These are phyloP conservation scores for Westerdykella ornata DNA, from an alignment of 2,329 filamentous ascomycete species.

Conservation along the genomic window DNA sequence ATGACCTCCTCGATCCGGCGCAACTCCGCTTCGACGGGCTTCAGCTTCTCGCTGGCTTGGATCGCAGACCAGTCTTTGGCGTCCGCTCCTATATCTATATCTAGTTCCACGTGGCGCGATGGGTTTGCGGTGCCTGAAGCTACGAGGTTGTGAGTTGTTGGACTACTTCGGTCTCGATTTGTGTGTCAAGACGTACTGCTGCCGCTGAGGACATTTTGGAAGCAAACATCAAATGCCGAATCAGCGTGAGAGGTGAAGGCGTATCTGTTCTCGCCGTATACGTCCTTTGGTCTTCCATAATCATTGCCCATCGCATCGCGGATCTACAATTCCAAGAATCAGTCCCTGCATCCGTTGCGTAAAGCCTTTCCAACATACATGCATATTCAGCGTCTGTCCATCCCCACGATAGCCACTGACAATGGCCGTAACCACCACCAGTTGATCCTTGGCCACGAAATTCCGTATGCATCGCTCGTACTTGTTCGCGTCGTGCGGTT, in stretches of 20 bases:
- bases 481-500: slow-evolving; percentile 54
- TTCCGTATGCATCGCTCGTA: slow-evolving; percentile 91
- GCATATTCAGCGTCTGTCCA: slow-evolving; percentile 89
- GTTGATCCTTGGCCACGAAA: slow-evolving; percentile 83
- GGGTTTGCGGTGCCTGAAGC: slow-evolving; percentile 42
- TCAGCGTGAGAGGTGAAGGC: slow-evolving; percentile 91
- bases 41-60: slow-evolving; percentile 93
- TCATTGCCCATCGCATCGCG: slow-evolving; percentile 93
- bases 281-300: slow-evolving; percentile 84
- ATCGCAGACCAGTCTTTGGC: slow-evolving; percentile 98
- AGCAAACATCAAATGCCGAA: slow-evolving; percentile 92
- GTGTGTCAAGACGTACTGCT: slow-evolving; percentile 31
- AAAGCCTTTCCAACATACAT: slow-evolving; percentile 55
- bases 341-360: slow-evolving; percentile 2
- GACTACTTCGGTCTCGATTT: background rate
- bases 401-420: slow-evolving; percentile 81
- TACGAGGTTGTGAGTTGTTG: slow-evolving; percentile 9
- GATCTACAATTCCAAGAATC: slow-evolving; percentile 55
- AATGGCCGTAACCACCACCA: slow-evolving; percentile 91
- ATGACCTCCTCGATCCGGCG: slow-evolving; percentile 88
- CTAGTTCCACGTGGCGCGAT: slow-evolving; percentile 73
- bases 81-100: slow-evolving; percentile 93
- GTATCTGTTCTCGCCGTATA: slow-evolving; percentile 84
- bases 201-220: slow-evolving; percentile 71
- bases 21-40: slow-evolving; percentile 92